Evolutionary conservation across 495 filamentous ascomycete species (phyloP).

Genomic region (Elasticomyces elasticus): DNA sequence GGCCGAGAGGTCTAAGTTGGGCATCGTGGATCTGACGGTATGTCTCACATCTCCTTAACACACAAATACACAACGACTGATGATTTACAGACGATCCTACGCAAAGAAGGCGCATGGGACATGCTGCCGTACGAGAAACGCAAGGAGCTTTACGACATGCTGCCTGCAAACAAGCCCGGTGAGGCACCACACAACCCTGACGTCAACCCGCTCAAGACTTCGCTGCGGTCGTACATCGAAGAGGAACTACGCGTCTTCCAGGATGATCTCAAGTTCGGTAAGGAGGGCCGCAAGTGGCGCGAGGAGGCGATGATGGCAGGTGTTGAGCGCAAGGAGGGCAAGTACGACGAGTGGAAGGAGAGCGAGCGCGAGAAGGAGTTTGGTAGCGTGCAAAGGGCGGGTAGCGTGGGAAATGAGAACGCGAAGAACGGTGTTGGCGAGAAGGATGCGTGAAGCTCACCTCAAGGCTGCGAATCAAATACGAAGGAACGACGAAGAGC

Average conservation of each 20-base stretch:
- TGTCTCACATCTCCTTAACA: not conserved
- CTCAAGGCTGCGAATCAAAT: no score
- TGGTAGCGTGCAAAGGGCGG: conserved; percentile 34
- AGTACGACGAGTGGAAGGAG: conserved; percentile 60
- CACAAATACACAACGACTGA: not conserved
- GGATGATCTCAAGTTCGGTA: conserved; percentile 50
- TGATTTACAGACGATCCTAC: conserved; percentile 13
- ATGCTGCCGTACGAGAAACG: conserved; percentile 11
- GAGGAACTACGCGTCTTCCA: conserved; percentile 51
- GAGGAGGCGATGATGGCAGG: conserved; percentile 53
- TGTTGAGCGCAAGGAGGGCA: conserved; percentile 50
- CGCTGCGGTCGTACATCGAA: conserved; percentile 37
- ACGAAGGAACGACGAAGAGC: no score
- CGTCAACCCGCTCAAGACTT: conserved; percentile 36
- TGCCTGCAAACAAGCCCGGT: conserved; percentile 2
- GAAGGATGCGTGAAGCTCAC: no score
- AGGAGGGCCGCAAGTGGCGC: conserved; percentile 58
- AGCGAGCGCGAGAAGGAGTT: conserved; percentile 58
- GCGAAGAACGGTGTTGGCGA: no score
- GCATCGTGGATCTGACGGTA: conserved; percentile 15
- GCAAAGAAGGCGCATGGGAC: conserved; percentile 16
- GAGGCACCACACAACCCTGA: conserved; percentile 3
- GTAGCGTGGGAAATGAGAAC: not conserved
- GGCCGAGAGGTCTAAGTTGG: conserved; percentile 12
- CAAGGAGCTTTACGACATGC: conserved; percentile 15